Conservation (phyloP, 2,329 filamentous ascomycete genomes). For the Colletotrichum acutatum region DNA sequence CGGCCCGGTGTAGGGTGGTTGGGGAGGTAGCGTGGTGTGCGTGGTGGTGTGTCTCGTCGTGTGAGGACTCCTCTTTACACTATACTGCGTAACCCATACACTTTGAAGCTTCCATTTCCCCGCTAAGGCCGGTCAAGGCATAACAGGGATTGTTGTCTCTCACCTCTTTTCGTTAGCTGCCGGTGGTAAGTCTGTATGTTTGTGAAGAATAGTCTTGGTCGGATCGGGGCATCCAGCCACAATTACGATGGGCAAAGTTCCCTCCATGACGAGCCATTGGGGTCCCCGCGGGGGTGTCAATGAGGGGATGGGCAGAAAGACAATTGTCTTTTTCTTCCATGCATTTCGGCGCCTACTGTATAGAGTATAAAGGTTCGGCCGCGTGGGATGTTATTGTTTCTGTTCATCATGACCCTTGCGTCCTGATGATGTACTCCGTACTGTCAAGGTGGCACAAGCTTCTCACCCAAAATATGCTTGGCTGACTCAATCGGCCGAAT, state of each 20-base stretch:
- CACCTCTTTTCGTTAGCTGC: not conserved
- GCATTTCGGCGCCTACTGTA: not conserved
- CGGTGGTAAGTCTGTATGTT: not conserved
- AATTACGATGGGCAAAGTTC: not conserved
- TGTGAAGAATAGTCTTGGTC: not conserved
- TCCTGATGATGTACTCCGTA: not conserved
- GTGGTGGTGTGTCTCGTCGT: not conserved
- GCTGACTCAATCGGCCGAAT: not conserved
- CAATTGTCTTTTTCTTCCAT: not conserved
- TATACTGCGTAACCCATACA: not conserved
- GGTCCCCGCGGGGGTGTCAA: not conserved
- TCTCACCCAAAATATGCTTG: not conserved
- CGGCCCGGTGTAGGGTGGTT: not conserved
- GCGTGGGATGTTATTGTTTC: not conserved
- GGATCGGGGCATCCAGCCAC: not conserved
- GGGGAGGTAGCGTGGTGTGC: not conserved
- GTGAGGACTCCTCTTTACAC: not conserved
- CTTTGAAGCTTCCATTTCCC: not conserved
- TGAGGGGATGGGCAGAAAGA: not conserved
- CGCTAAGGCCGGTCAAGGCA: not conserved
- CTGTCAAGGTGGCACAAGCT: not conserved
- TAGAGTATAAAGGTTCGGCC: not conserved
- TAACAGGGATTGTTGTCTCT: not conserved
- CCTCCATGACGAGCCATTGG: not conserved
- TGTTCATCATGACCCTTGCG: not conserved